Evolutionary conservation across 2,329 filamentous ascomycete species (phyloP).

Genomic region (Verticillium isaacii): DNA sequence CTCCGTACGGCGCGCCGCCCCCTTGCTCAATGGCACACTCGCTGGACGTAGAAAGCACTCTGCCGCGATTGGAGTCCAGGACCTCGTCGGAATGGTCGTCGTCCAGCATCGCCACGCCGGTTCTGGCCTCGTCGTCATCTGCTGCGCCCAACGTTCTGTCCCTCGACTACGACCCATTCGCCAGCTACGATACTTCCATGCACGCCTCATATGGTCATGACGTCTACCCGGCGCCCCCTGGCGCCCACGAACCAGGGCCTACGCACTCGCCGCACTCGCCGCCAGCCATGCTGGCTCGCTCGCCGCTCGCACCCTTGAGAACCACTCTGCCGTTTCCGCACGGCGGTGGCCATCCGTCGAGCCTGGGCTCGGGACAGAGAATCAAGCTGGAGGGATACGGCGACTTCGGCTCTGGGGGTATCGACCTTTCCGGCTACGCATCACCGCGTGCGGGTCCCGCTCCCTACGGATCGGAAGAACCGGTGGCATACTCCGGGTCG

Average conservation of each 20-base stretch:
- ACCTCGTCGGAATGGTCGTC: slow-evolving; percentile 39
- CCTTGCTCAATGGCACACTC: slow-evolving; percentile 31
- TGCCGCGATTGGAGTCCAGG: slow-evolving; percentile 34
- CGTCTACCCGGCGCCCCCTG: slow-evolving; percentile 30
- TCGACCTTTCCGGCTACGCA: slow-evolving; percentile 34
- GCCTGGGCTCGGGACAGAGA: slow-evolving; percentile 18
- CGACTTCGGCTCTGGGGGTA: slow-evolving; percentile 27
- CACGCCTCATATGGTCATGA: slow-evolving; percentile 40
- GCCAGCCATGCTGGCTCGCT: neutral
- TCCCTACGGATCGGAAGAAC: slow-evolving; percentile 17
- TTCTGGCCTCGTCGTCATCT: slow-evolving; percentile 30
- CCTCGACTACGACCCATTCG: slow-evolving; percentile 47
- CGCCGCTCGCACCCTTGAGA: neutral
- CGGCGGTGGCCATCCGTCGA: slow-evolving; percentile 11
- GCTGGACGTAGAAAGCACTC: slow-evolving; percentile 29
- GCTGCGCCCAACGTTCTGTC: slow-evolving; percentile 40
- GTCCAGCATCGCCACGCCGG: slow-evolving; percentile 28
- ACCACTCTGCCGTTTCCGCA: slow-evolving; percentile 1
- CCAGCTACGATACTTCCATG: slow-evolving; percentile 37
- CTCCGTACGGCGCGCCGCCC: slow-evolving; percentile 32
- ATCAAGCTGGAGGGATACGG: slow-evolving; percentile 32
- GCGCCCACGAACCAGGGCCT: neutral
- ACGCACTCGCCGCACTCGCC: slow-evolving; percentile 1
- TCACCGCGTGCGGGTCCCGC: slow-evolving; percentile 32
- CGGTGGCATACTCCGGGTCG: slow-evolving; percentile 4